Conservation (phyloP, 352 stramenopile species). For the Pseudoperonospora humuli region DNA sequence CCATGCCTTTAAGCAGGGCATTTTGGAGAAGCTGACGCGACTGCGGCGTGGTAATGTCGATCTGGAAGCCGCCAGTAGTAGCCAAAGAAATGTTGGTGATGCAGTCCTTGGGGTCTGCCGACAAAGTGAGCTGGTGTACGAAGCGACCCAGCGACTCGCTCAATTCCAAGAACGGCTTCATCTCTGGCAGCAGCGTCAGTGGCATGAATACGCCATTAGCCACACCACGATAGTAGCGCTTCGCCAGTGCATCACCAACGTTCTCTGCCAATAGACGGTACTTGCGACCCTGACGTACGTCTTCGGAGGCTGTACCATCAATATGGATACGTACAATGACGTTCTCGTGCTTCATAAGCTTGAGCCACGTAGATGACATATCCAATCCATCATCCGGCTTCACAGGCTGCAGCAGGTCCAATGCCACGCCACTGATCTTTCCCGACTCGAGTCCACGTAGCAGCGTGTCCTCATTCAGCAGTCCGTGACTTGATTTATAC, state of each 20-base stretch:
- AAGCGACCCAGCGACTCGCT: slow-evolving; percentile 67
- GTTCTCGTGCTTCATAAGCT: slow-evolving; percentile 82
- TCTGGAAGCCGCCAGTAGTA: slow-evolving; percentile 49
- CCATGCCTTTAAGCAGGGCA: slow-evolving; percentile 63
- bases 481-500: slow-evolving; percentile 56
- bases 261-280: slow-evolving; percentile 77
- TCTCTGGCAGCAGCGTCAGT: slow-evolving; percentile 64
- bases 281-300: slow-evolving; percentile 59
- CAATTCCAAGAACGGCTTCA: slow-evolving; percentile 73
- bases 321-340: slow-evolving; percentile 86
- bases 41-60: slow-evolving; percentile 74
- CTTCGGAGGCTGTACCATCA: slow-evolving; percentile 78
- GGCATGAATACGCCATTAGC: slow-evolving; percentile 83
- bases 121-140: slow-evolving; percentile 56
- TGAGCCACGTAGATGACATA: slow-evolving; percentile 35
- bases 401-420: slow-evolving; percentile 60
- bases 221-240: slow-evolving; percentile 68
- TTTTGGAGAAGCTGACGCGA: slow-evolving; percentile 66
- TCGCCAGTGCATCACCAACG: slow-evolving; percentile 56
- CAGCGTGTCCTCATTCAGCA: slow-evolving; percentile 80
- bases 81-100: slow-evolving; percentile 63
- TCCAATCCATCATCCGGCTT: slow-evolving; percentile 17
- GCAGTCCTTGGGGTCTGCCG: slow-evolving; percentile 48
- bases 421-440: slow-evolving; percentile 73
- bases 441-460: slow-evolving; percentile 56